phyloP scores from a whole-genome alignment of 2,329 filamentous ascomycete species.

The Fusarium coicis region DNA sequence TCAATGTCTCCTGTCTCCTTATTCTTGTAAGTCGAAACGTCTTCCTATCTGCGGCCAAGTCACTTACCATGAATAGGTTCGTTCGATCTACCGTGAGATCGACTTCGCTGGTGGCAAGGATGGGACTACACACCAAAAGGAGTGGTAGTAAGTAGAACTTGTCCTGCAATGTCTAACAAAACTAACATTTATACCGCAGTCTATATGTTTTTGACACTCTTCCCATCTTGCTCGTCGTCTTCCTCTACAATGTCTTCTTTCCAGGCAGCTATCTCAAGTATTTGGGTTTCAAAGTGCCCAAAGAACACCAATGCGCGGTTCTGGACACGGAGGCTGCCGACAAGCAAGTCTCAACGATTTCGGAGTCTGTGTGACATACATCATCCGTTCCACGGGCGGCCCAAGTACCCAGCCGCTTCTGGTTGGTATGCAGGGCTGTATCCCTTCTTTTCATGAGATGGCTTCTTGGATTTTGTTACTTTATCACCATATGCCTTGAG shows the following conservation, averaged over 20 bases:
- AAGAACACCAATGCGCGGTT: not conserved
- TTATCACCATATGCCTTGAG: not conserved
- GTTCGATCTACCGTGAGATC: constrained; percentile 36
- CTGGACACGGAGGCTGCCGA: not conserved
- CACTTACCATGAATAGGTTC: constrained; percentile 3
- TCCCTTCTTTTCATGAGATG: not conserved
- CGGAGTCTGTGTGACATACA: not conserved
- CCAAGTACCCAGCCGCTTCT: too few species aligned
- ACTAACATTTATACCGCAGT: not conserved
- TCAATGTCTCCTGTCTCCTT: constrained; percentile 33
- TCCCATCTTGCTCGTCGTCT: constrained; percentile 27
- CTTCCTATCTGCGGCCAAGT: rapidly evolving
- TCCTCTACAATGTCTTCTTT: constrained; percentile 37
- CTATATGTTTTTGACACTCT: constrained; percentile 34
- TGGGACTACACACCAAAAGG: constrained; percentile 27
- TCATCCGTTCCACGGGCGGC: rapidly evolving
- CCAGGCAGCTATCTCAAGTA: constrained; percentile 30
- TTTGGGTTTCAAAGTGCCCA: constrained; percentile 26
- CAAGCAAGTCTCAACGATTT: not conserved
- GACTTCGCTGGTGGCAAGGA: constrained; percentile 32
- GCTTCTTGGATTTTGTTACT: not conserved
- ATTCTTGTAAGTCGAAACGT: constrained; percentile 15
- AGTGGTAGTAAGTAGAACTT: constrained; percentile 35
- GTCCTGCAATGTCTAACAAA: rapidly evolving
- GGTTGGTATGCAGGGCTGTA: not conserved